A percentile compares a stretch with the other conserved stretches of the same genome.
phyloP scores from a whole-genome alignment of 768 basidiomycete species.

The Sporobolomyces roseus region DNA sequence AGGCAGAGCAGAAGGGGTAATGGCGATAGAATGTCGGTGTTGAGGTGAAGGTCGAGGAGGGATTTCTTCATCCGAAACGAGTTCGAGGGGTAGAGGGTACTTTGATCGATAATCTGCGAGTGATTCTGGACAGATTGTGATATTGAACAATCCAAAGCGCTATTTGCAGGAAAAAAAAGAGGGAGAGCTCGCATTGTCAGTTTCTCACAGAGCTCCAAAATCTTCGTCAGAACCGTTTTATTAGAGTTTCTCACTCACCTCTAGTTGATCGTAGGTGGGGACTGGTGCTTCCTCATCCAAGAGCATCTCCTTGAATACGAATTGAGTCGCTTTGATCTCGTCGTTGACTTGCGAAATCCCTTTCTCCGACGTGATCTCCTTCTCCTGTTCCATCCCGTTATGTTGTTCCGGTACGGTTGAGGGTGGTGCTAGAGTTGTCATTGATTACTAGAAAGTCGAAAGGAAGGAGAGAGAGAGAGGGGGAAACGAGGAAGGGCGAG shows the following conservation, averaged over 20 bases:
- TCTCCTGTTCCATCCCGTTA: no score
- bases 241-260: not conserved
- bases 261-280: slow-evolving; percentile 8
- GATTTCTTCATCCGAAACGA: not conserved
- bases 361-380: no score
- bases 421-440: no score
- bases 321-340: not conserved
- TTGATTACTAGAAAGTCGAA: no score
- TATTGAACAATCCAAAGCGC: slow-evolving; percentile 29
- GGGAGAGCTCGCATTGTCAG: not conserved
- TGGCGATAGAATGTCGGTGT: slow-evolving; percentile 23
- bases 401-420: no score
- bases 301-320: slow-evolving; percentile 18
- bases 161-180: slow-evolving; percentile 3
- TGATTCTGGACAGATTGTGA: not conserved
- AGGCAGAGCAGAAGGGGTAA: not conserved
- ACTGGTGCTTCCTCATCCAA: not conserved
- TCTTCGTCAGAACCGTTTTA: no score
- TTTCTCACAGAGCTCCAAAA: no score
- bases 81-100: slow-evolving; percentile 5
- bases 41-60: not conserved
- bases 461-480: no score
- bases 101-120: slow-evolving; percentile 21
- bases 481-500: no score
- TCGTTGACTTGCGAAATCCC: not conserved